A percentile compares a stretch with the other conserved stretches of the same genome.
These are phyloP conservation scores for Phytophthora hibernalis DNA, from an alignment of 352 stramenopile genomes.

Conservation along the genomic window DNA sequence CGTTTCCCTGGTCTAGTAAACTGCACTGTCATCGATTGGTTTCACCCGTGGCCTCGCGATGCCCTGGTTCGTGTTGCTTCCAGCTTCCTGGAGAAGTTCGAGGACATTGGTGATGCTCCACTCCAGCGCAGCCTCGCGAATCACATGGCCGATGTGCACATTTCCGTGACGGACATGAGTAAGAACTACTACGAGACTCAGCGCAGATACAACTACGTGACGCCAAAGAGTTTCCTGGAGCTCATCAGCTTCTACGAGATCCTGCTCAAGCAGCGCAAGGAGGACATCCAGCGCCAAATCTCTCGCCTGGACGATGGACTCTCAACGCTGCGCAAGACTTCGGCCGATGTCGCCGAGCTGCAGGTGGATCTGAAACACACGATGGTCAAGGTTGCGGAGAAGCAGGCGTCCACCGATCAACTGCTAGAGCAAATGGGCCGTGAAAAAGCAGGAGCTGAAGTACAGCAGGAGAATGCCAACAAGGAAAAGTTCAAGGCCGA, in stretches of 20 bases:
- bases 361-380: conserved; percentile 96
- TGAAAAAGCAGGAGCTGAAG: conserved; percentile 93
- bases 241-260: conserved; percentile 99
- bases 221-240: conserved; percentile 98
- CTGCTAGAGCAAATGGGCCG: conserved; percentile 95
- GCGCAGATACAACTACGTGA: conserved; percentile 98
- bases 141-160: conserved; percentile 98
- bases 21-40: conserved; percentile 98
- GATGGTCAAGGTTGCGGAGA: conserved; percentile 96
- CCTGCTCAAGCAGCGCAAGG: conserved; percentile 94
- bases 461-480: conserved; percentile 95
- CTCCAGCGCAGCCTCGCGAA: conserved; percentile 94
- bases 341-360: conserved; percentile 95
- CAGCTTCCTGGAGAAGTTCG: conserved; percentile 96
- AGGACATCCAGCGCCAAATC: conserved; percentile 95
- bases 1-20: conserved; percentile 98
- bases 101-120: conserved; percentile 84
- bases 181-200: conserved; percentile 96
- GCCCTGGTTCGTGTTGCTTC: conserved; percentile 96
- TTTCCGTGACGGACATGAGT: conserved; percentile 96
- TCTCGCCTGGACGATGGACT: conserved; percentile 97
- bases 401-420: conserved; percentile 94
- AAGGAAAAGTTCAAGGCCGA: conserved; percentile 95
- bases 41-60: conserved; percentile 97
- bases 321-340: conserved; percentile 96